A percentile compares a stretch with the other conserved stretches of the same genome.
These are phyloP conservation scores for Penicillium capsulatum DNA, from an alignment of 2,329 filamentous ascomycete genomes.

Conservation along the genomic window DNA sequence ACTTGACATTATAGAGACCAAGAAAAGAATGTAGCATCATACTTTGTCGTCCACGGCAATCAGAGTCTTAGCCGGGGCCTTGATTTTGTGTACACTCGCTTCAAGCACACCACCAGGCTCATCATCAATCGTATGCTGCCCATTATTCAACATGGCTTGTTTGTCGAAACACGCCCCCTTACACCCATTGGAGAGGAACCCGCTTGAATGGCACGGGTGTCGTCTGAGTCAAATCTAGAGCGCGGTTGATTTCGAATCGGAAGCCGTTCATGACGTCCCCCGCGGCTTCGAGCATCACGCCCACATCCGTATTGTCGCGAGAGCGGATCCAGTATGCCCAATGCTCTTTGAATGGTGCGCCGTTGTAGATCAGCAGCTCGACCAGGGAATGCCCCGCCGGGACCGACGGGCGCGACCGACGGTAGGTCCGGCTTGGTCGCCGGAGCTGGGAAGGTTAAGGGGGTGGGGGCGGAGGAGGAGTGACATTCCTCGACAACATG, in stretches of 20 bases:
- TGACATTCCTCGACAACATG: no score
- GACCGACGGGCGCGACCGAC: neutral
- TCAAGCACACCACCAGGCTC: conserved; percentile 29
- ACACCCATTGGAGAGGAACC: conserved; percentile 33
- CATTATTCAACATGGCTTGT: conserved; percentile 25
- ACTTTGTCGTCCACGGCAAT: conserved; percentile 6
- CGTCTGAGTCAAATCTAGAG: conserved; percentile 21
- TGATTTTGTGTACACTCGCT: conserved; percentile 11
- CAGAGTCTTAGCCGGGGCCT: conserved; percentile 14
- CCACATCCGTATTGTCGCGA: conserved; percentile 11
- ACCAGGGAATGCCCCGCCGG: conserved; percentile 22
- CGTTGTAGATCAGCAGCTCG: conserved; percentile 31
- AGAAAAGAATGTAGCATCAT: no score
- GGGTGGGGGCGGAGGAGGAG: no score
- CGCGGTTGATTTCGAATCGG: conserved; percentile 29
- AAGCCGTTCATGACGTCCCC: conserved; percentile 34
- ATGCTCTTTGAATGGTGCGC: conserved; percentile 35
- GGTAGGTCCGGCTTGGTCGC: no score
- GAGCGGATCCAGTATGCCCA: conserved; percentile 35
- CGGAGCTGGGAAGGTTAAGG: no score
- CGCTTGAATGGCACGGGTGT: conserved; percentile 12
- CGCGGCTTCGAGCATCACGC: conserved; percentile 29
- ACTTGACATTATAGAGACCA: conserved; percentile 35
- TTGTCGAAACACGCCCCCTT: conserved; percentile 21
- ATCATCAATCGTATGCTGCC: conserved; percentile 16